phyloP scores from a whole-genome alignment of 306 rosid species.

The Hippophae rhamnoides region DNA sequence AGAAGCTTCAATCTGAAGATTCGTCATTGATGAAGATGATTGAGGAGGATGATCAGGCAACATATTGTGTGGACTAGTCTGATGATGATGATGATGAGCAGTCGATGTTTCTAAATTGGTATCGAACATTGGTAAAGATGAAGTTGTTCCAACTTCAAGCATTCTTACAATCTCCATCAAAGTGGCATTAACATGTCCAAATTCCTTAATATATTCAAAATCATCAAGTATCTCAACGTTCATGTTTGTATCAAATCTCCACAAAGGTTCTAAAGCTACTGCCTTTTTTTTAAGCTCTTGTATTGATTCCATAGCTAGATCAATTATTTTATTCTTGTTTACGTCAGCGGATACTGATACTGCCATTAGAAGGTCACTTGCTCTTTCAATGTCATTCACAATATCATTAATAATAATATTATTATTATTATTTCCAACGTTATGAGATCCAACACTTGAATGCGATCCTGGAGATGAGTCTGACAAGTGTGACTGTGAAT shows the following conservation, averaged over 20 bases:
- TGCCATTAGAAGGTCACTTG: conserved; percentile 34
- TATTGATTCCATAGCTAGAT: conserved; percentile 28
- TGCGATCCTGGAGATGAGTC: neutral
- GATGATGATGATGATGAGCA: neutral
- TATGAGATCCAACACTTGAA: neutral
- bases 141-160: conserved; percentile 40
- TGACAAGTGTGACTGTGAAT: conserved; percentile 6
- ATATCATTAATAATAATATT: neutral
- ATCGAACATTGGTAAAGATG: conserved; percentile 20
- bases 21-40: no score
- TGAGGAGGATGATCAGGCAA: neutral
- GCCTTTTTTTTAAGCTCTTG: conserved; percentile 24
- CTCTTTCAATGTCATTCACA: conserved; percentile 14
- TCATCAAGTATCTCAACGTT: conserved; percentile 21
- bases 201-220: conserved; percentile 26
- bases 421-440: neutral
- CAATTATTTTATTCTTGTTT: conserved; percentile 10
- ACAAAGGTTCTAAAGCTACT: conserved; percentile 23
- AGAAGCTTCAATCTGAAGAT: conserved; percentile 29
- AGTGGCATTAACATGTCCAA: conserved; percentile 20
- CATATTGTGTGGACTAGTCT: neutral
- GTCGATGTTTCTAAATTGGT: neutral
- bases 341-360: conserved; percentile 25
- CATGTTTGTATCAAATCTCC: conserved; percentile 18
- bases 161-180: conserved; percentile 27